These are phyloP conservation scores for Casuarina equisetifolia DNA, from an alignment of 306 rosid species.

Conservation along the genomic window DNA sequence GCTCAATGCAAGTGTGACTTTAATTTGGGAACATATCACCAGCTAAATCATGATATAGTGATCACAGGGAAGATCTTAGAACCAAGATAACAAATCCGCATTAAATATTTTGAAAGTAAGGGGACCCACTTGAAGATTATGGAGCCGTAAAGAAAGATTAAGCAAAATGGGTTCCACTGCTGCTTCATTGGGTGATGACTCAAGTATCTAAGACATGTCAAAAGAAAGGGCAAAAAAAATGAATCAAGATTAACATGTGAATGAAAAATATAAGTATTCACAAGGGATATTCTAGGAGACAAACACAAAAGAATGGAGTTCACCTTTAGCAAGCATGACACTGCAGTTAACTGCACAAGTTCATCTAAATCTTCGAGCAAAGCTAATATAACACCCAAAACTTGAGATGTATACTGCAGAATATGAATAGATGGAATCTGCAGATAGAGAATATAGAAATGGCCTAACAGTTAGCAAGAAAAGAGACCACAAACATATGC, in stretches of 20 bases:
- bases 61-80: slow-evolving; percentile 13
- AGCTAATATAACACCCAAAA: slow-evolving; percentile 88
- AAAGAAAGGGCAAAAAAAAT: slow-evolving; percentile 27
- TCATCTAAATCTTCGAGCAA: slow-evolving; percentile 87
- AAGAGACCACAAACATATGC: neutral
- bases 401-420: slow-evolving; percentile 70
- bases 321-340: slow-evolving; percentile 87
- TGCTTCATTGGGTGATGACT: slow-evolving; percentile 80
- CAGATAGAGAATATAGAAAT: slow-evolving; percentile 26
- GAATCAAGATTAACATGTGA: slow-evolving; percentile 14
- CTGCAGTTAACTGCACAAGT: slow-evolving; percentile 91
- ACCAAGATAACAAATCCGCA: neutral
- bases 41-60: neutral
- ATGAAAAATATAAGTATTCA: neutral
- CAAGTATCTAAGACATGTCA: slow-evolving; percentile 58
- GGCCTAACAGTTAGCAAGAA: neutral
- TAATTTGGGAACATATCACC: slow-evolving; percentile 6
- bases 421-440: slow-evolving; percentile 84
- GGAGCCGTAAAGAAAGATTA: slow-evolving; percentile 76
- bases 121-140: slow-evolving; percentile 79
- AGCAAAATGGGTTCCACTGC: slow-evolving; percentile 90
- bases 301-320: slow-evolving; percentile 20
- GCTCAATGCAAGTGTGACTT: neutral
- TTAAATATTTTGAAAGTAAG: slow-evolving; percentile 2
- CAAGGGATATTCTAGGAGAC: neutral